These are phyloP conservation scores for Larix sibirica DNA, from an alignment of 83 land plant genomes.

Conservation along the genomic window DNA sequence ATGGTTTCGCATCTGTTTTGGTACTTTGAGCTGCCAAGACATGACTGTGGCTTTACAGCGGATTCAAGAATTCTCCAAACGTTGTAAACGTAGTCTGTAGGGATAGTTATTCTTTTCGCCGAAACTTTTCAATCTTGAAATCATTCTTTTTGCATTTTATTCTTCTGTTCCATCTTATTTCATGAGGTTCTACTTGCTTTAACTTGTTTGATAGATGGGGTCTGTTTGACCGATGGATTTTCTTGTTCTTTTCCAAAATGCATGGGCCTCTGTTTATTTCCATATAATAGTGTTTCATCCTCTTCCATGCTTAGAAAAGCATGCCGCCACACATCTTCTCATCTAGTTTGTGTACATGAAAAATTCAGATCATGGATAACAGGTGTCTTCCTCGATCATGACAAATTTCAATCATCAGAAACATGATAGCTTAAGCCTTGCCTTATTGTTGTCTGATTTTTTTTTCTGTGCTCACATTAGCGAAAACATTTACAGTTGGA, in stretches of 20 bases:
- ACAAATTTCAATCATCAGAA: too few species aligned
- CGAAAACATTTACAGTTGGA: too few species aligned
- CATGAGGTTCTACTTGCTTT: not conserved
- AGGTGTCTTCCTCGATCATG: not conserved
- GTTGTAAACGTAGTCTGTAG: slow-evolving; percentile 20
- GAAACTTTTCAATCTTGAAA: not conserved
- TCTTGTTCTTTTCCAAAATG: not conserved
- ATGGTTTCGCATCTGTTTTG: slow-evolving; percentile 89
- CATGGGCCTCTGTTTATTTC: not conserved
- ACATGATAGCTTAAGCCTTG: too few species aligned
- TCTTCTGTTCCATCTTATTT: not conserved
- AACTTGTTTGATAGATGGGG: not conserved
- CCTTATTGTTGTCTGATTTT: too few species aligned
- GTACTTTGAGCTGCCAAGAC: slow-evolving; percentile 56
- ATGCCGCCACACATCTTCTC: not conserved
- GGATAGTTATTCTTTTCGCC: slow-evolving; percentile 1
- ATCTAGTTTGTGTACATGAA: not conserved
- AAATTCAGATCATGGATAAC: not conserved
- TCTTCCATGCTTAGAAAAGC: not conserved
- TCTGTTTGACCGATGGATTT: not conserved
- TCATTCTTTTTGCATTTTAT: slow-evolving; percentile 8
- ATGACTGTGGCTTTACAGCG: slow-evolving; percentile 65
- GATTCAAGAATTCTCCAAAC: slow-evolving; percentile 44
- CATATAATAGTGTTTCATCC: not conserved
- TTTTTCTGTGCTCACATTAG: too few species aligned